Conservation (phyloP, 495 filamentous ascomycete genomes). For the Trichoderma virens region DNA sequence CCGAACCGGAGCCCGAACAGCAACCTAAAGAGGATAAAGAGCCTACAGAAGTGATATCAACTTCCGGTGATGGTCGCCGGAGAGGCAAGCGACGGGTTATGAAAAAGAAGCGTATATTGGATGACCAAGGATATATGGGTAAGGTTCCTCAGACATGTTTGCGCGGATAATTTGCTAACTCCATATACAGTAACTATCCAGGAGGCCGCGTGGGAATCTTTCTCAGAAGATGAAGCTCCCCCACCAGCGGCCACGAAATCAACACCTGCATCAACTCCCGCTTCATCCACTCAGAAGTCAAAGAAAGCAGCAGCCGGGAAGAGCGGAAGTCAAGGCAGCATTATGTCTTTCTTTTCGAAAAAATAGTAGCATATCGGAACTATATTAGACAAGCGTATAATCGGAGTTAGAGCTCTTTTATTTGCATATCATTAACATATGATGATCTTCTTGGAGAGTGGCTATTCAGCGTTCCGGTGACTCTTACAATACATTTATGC, state of each 20-base stretch:
- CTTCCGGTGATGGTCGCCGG: conserved; percentile 56
- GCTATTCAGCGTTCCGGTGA: no score
- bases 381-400: not conserved
- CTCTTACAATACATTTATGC: not conserved
- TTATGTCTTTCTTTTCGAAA: conserved; percentile 92
- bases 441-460: no score
- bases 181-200: conserved; percentile 90
- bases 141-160: conserved; percentile 22
- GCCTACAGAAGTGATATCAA: conserved; percentile 45
- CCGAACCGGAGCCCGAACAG: conserved; percentile 24
- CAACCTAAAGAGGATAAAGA: conserved; percentile 32
- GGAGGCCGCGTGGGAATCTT: conserved; percentile 88
- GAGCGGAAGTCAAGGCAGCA: conserved; percentile 65
- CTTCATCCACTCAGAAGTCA: conserved; percentile 27
- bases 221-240: conserved; percentile 77
- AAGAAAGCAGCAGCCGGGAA: conserved; percentile 56
- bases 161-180: no score
- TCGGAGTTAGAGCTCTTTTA: no score
- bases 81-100: conserved; percentile 76
- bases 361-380: conserved; percentile 35
- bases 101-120: conserved; percentile 84
- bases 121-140: conserved; percentile 93
- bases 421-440: no score
- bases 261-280: conserved; percentile 20
- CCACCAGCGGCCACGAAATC: conserved; percentile 48